These are phyloP conservation scores for Collybia mongolica DNA, from an alignment of 768 basidiomycete species.

Conservation along the genomic window DNA sequence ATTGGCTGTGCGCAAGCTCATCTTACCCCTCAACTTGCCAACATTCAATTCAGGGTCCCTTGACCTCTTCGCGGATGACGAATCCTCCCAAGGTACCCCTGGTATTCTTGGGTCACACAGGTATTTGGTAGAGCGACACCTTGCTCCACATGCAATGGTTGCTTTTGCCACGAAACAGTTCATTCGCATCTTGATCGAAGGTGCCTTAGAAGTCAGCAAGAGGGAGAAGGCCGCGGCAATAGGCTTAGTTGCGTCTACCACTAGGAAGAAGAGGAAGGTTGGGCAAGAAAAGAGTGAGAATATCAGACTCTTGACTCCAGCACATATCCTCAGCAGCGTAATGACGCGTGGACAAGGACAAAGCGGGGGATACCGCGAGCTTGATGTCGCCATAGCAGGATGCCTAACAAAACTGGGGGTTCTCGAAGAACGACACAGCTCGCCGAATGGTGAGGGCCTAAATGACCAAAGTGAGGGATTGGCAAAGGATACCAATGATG, in stretches of 20 bases:
- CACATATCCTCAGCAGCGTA: constrained; percentile 42
- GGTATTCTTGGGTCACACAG: constrained; percentile 24
- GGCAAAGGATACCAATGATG: neutral
- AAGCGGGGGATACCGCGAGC: constrained; percentile 1
- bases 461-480: neutral
- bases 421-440: constrained; percentile 2
- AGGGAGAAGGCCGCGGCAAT: constrained; percentile 27
- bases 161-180: constrained; percentile 33
- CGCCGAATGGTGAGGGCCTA: too few species aligned
- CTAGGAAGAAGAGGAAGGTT: constrained; percentile 16
- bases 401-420: constrained; percentile 30
- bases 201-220: constrained; percentile 33
- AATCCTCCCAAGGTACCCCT: constrained; percentile 19
- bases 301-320: constrained; percentile 35
- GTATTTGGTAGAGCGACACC: constrained; percentile 25
- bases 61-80: constrained; percentile 7
- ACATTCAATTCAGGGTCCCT: constrained; percentile 14
- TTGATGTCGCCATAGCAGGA: constrained; percentile 22
- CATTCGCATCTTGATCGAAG: constrained; percentile 31
- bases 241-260: constrained; percentile 8
- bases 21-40: constrained; percentile 22
- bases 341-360: constrained; percentile 23
- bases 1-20: constrained; percentile 26
- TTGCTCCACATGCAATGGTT: constrained; percentile 42
- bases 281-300: constrained; percentile 12